Evolutionary conservation across 2,329 filamentous ascomycete species (phyloP).

Genomic region (Parascedosporium putredinis): DNA sequence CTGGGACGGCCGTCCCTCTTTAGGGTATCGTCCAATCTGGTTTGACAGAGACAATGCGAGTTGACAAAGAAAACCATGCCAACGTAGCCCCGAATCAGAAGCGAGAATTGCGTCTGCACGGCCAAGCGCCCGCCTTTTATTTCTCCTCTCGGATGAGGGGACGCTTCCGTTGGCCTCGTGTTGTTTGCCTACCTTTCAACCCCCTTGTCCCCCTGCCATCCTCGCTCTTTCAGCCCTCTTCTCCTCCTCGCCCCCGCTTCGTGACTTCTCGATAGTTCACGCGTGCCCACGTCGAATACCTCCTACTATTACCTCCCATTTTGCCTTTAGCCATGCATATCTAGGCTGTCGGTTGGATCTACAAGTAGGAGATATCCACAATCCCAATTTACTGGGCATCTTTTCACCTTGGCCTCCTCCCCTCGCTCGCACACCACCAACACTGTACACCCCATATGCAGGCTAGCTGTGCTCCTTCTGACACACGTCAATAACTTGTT

Average conservation of each 20-base stretch:
- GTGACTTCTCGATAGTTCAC: too few species aligned
- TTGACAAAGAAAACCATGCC: constrained; percentile 1
- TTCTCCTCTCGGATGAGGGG: background rate
- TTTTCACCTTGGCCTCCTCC: too few species aligned
- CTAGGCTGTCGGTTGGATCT: too few species aligned
- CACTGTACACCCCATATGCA: too few species aligned
- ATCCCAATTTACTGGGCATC: too few species aligned
- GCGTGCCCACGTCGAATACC: background rate
- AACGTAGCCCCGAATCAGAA: background rate
- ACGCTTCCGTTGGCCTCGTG: background rate
- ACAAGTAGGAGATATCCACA: too few species aligned
- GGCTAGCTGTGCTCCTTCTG: background rate
- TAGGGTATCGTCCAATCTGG: background rate
- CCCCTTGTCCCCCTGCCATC: background rate
- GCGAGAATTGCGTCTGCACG: background rate
- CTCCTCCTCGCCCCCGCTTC: background rate
- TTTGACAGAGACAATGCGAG: background rate
- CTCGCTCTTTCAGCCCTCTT: background rate
- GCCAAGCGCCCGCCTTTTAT: background rate
- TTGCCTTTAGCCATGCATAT: too few species aligned
- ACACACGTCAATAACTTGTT: background rate
- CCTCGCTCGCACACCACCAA: background rate
- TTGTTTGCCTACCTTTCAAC: background rate
- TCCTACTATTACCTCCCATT: too few species aligned
- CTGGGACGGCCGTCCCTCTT: background rate